Evolutionary conservation across 1,284 basidiomycete genomes (phyloP).

Genomic region (Ceratobasidium sp.): DNA sequence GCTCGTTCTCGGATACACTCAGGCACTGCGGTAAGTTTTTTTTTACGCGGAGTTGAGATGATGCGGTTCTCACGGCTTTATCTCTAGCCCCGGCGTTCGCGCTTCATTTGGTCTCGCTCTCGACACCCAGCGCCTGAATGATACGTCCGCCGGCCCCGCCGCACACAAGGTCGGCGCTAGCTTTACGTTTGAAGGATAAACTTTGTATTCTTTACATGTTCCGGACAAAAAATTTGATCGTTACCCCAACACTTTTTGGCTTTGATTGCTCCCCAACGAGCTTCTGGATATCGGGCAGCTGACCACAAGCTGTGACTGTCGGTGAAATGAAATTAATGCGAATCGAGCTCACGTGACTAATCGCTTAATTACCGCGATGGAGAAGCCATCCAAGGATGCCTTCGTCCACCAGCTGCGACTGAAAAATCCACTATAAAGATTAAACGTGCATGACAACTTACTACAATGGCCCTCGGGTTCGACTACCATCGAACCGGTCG

Average conservation of each 20-base stretch:
- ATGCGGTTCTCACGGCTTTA: conserved; percentile 5
- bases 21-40: conserved; percentile 66
- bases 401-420: background rate
- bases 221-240: background rate
- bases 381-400: background rate
- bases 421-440: background rate
- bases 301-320: no score
- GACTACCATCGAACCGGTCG: conserved; percentile 35
- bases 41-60: background rate
- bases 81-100: conserved; percentile 87
- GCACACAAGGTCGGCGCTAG: conserved; percentile 77
- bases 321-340: no score
- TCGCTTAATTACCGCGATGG: background rate
- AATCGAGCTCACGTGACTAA: background rate
- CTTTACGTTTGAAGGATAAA: conserved; percentile 75
- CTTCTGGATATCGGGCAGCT: background rate
- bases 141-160: conserved; percentile 66
- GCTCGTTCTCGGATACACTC: conserved; percentile 85
- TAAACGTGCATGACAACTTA: conserved; percentile 30
- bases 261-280: background rate
- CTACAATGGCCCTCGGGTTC: conserved; percentile 36
- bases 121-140: conserved; percentile 61
- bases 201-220: background rate
- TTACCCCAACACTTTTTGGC: background rate
- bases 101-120: conserved; percentile 70